Evolutionary conservation across 345 rosid species (phyloP).

Genomic region (Boechera divaricarpa): DNA sequence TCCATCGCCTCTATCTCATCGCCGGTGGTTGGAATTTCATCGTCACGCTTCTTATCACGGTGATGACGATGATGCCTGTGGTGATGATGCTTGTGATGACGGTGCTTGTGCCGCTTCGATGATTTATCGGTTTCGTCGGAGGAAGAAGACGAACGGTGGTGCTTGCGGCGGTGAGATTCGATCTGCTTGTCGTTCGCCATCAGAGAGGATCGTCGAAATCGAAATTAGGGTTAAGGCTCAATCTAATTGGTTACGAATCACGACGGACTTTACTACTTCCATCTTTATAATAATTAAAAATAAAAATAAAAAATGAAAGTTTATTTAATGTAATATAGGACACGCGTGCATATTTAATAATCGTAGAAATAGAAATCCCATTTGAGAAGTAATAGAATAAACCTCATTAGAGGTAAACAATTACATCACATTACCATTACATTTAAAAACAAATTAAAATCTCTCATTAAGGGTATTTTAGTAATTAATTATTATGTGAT

Average conservation of each 20-base stretch:
- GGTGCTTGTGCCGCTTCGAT: conserved; percentile 80
- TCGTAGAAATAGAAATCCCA: too few relatives aligned
- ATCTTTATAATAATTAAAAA: background rate
- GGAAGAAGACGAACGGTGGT: conserved; percentile 56
- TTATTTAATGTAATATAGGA: background rate
- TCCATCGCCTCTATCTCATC: conserved; percentile 41
- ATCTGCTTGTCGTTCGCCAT: conserved; percentile 59
- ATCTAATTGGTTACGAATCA: conserved; percentile 17
- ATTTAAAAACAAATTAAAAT: too few relatives aligned
- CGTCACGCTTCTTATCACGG: conserved; percentile 67
- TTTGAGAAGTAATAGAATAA: too few relatives aligned
- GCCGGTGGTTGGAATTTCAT: conserved; percentile 45
- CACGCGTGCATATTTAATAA: background rate
- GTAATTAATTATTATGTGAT: too few relatives aligned
- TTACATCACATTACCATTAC: too few relatives aligned
- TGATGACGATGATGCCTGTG: conserved; percentile 62
- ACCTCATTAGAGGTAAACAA: too few relatives aligned
- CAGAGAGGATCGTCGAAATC: conserved; percentile 27
- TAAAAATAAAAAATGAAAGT: background rate
- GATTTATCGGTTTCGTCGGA: conserved; percentile 64
- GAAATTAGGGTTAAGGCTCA: conserved; percentile 53
- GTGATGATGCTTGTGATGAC: conserved; percentile 58
- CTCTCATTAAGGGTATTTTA: too few relatives aligned
- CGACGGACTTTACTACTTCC: background rate
- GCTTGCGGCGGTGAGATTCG: conserved; percentile 74